A percentile compares a stretch with the other conserved stretches of the same genome.
phyloP scores from a whole-genome alignment of 768 basidiomycete species.

The Roridomyces roridus region DNA sequence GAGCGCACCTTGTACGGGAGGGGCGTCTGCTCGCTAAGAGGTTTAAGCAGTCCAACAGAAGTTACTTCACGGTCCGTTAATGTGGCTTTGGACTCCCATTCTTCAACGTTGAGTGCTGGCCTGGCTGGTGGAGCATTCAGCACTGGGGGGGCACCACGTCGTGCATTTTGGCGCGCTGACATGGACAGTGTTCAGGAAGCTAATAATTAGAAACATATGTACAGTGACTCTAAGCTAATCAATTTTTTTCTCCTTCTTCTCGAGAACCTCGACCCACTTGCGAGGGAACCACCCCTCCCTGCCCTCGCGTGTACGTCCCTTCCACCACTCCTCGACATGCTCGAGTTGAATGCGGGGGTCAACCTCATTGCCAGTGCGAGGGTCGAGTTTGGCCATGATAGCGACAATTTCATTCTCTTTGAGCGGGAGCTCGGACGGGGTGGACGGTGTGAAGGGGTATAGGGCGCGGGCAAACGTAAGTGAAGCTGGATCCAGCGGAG shows the following conservation, averaged over 20 bases:
- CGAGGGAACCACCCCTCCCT: slow-evolving; percentile 94
- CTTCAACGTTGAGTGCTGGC: slow-evolving; percentile 72
- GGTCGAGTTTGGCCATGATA: slow-evolving; percentile 81
- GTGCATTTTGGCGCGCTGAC: slow-evolving; percentile 14
- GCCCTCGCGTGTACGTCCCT: slow-evolving; percentile 90
- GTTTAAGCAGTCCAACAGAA: slow-evolving; percentile 69
- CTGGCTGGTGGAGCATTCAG: slow-evolving; percentile 36
- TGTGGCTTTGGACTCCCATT: slow-evolving; percentile 90
- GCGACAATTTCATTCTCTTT: slow-evolving; percentile 94
- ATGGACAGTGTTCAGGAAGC: neutral
- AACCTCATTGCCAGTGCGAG: slow-evolving; percentile 68
- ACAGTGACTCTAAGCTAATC: slow-evolving; percentile 14
- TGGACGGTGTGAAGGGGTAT: slow-evolving; percentile 78
- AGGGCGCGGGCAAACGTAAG: slow-evolving; percentile 85
- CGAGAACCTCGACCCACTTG: slow-evolving; percentile 83
- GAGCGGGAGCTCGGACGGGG: slow-evolving; percentile 79
- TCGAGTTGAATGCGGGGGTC: slow-evolving; percentile 67
- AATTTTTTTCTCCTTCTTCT: slow-evolving; percentile 43
- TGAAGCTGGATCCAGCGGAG: slow-evolving; percentile 77
- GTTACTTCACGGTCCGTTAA: slow-evolving; percentile 70
- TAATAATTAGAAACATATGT: neutral
- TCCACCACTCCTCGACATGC: slow-evolving; percentile 86
- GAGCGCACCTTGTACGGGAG: slow-evolving; percentile 77
- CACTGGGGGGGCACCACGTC: slow-evolving; percentile 11
- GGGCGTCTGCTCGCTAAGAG: slow-evolving; percentile 62